Evolutionary conservation across 1,284 basidiomycete species (phyloP).

Genomic region (Pseudozyma hubeiensis): DNA sequence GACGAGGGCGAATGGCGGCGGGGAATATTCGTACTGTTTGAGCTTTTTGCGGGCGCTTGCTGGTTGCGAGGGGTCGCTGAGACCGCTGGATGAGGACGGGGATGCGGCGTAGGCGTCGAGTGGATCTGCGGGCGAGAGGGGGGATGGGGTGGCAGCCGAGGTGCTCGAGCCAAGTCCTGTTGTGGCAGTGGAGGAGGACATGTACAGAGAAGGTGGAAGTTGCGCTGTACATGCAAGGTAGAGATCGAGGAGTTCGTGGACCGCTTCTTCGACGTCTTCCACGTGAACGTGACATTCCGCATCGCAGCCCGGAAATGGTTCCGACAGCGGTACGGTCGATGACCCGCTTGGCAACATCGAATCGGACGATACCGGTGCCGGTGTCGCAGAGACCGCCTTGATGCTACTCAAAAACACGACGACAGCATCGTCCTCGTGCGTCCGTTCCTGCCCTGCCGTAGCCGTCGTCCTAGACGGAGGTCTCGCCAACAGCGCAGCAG

Average conservation of each 20-base stretch:
- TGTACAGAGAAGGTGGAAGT: slow-evolving; percentile 41
- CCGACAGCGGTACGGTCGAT: slow-evolving; percentile 24
- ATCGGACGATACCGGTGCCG: slow-evolving; percentile 8
- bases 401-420: slow-evolving; percentile 16
- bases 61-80: slow-evolving; percentile 18
- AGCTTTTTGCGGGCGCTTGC: slow-evolving; percentile 18
- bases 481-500: slow-evolving; percentile 44
- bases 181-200: slow-evolving; percentile 2
- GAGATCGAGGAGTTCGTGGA: slow-evolving; percentile 54
- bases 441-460: neutral
- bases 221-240: slow-evolving; percentile 29
- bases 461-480: slow-evolving; percentile 18
- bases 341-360: neutral
- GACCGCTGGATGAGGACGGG: slow-evolving; percentile 22
- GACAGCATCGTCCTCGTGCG: slow-evolving; percentile 1
- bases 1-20: slow-evolving; percentile 45
- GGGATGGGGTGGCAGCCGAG: slow-evolving; percentile 32
- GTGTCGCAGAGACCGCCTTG: slow-evolving; percentile 19
- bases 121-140: slow-evolving; percentile 44
- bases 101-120: slow-evolving; percentile 22
- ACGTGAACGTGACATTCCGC: slow-evolving; percentile 11
- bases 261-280: slow-evolving; percentile 53
- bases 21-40: slow-evolving; percentile 47
- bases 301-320: slow-evolving; percentile 26
- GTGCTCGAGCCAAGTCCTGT: slow-evolving; percentile 1